Evolutionary conservation across 129 eudicot genomes (phyloP).

Genomic region (Centaurea solstitialis): DNA sequence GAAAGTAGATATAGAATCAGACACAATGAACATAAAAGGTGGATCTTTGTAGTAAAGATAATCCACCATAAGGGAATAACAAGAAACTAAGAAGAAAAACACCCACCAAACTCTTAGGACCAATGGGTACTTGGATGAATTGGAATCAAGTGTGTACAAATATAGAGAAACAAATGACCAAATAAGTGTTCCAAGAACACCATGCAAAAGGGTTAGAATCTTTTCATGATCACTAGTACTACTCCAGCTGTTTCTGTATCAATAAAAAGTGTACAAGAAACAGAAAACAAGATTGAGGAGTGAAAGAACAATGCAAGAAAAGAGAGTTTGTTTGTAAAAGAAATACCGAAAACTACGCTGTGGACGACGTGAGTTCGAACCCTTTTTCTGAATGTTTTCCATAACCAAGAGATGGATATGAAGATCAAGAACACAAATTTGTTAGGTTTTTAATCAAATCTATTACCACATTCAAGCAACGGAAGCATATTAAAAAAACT

Average conservation of each 20-base stretch:
- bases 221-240: constrained; percentile 48
- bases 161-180: constrained; percentile 57
- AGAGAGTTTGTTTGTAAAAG: constrained; percentile 46
- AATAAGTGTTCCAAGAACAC: constrained; percentile 40
- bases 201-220: constrained; percentile 51
- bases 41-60: constrained; percentile 30
- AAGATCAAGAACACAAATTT: constrained; percentile 33
- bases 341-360: constrained; percentile 27
- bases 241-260: constrained; percentile 71
- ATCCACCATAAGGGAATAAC: constrained; percentile 60
- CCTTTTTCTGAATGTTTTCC: constrained; percentile 10
- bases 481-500: too few species aligned
- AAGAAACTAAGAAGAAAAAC: constrained; percentile 49
- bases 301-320: constrained; percentile 39
- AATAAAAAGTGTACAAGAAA: constrained; percentile 52
- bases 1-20: constrained; percentile 55
- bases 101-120: constrained; percentile 77
- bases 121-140: constrained; percentile 50
- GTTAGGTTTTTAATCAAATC: too few species aligned
- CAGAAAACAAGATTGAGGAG: constrained; percentile 52
- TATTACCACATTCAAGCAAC: too few species aligned
- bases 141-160: constrained; percentile 38
- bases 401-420: constrained; percentile 32
- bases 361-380: constrained; percentile 11
- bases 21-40: constrained; percentile 41